phyloP scores from a whole-genome alignment of 1,284 basidiomycete species.

The Puccinia brachypodii region DNA sequence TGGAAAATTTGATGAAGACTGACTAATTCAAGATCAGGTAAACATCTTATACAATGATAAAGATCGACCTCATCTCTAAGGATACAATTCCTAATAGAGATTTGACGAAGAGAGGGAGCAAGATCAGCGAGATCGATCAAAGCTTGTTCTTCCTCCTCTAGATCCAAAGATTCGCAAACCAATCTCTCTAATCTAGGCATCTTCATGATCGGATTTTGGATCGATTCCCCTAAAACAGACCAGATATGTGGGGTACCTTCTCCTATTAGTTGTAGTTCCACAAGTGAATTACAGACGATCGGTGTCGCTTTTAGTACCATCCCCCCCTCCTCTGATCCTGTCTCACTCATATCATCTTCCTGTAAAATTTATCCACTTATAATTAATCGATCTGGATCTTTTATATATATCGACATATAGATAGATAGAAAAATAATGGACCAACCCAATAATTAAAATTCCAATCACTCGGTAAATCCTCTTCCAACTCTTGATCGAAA shows the following conservation, averaged over 20 bases:
- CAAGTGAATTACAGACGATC: conserved; percentile 8
- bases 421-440: conserved; percentile 5
- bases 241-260: conserved; percentile 43
- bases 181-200: conserved; percentile 38
- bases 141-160: conserved; percentile 47
- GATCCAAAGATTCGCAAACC: conserved; percentile 27
- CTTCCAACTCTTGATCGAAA: conserved; percentile 40
- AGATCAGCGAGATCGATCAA: conserved; percentile 36
- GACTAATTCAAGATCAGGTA: conserved; percentile 44
- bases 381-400: not conserved
- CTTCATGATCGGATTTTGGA: conserved; percentile 44
- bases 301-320: conserved; percentile 10
- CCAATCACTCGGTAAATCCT: conserved; percentile 42
- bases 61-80: conserved; percentile 45
- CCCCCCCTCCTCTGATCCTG: conserved; percentile 29
- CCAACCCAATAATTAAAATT: conserved; percentile 42
- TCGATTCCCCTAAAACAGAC: conserved; percentile 40
- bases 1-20: not conserved
- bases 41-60: conserved; percentile 47
- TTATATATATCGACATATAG: not conserved
- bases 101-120: conserved; percentile 19
- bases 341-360: conserved; percentile 42
- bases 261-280: conserved; percentile 32
- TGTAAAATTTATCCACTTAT: not conserved
- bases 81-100: conserved; percentile 29